Percentiles rank a stretch among this genome's conserved stretches.
These are phyloP conservation scores for Kandelia obovata DNA, from an alignment of 345 rosid genomes.

Conservation along the genomic window DNA sequence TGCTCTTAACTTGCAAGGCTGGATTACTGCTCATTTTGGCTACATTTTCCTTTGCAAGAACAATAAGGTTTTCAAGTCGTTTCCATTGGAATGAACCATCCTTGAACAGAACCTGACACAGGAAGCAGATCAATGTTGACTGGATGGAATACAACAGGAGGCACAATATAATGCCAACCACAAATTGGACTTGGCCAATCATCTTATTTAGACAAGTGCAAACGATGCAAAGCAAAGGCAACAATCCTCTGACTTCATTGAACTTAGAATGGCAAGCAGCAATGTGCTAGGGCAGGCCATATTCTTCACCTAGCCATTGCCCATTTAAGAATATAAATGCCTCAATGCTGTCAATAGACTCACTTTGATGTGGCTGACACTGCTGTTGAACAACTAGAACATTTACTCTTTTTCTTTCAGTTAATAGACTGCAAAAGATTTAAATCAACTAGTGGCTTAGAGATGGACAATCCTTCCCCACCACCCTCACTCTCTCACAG, in stretches of 20 bases:
- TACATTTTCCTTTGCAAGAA: slow-evolving; percentile 91
- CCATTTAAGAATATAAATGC: no score
- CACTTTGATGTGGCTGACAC: no score
- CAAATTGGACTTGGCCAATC: background rate
- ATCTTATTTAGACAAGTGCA: slow-evolving; percentile 2
- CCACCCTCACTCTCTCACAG: no score
- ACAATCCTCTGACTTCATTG: background rate
- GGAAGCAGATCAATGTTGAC: slow-evolving; percentile 6
- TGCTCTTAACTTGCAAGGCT: slow-evolving; percentile 49
- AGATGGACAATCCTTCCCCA: no score
- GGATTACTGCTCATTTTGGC: slow-evolving; percentile 94
- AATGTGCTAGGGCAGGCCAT: background rate
- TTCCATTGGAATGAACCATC: slow-evolving; percentile 92
- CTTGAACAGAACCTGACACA: slow-evolving; percentile 71
- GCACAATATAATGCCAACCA: background rate
- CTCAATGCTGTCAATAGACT: no score
- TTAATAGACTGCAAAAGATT: no score
- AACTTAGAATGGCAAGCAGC: background rate
- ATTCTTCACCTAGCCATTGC: no score
- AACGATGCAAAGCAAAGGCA: background rate
- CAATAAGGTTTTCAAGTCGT: slow-evolving; percentile 84
- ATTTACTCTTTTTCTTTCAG: no score
- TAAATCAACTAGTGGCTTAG: no score
- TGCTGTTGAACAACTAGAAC: no score
- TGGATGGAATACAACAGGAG: background rate